These are phyloP conservation scores for Plasmodium gonderi DNA, from an alignment of 169 alveolate species.

Conservation along the genomic window DNA sequence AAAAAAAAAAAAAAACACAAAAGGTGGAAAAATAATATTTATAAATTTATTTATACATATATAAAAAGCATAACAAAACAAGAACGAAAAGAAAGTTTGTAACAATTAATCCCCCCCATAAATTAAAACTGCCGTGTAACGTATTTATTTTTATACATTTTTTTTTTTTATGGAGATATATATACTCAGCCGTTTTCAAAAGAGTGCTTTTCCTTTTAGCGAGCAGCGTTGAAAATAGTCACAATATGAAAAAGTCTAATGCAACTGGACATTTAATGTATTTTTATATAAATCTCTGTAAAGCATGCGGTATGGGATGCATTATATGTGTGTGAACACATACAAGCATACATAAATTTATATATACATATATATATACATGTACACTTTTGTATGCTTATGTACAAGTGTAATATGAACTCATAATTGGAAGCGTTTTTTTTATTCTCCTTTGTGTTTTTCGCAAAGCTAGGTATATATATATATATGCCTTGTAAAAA, in stretches of 20 bases:
- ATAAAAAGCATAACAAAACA: conserved; percentile 60
- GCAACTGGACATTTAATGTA: conserved; percentile 8
- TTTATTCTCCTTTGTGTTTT: not conserved
- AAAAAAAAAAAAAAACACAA: conserved; percentile 1
- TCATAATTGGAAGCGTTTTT: not conserved
- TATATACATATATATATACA: not conserved
- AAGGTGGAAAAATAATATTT: not conserved
- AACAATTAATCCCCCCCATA: conserved; percentile 1
- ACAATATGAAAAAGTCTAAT: conserved; percentile 32
- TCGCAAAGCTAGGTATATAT: not conserved
- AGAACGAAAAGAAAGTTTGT: conserved; percentile 23
- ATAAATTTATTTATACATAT: not conserved
- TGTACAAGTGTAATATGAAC: not conserved
- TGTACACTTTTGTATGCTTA: too few relatives aligned
- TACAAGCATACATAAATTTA: not conserved
- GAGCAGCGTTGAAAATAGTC: not conserved
- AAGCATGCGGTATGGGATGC: not conserved
- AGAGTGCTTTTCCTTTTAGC: conserved; percentile 7
- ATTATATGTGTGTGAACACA: not conserved
- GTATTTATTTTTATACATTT: conserved; percentile 17
- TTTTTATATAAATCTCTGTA: not conserved
- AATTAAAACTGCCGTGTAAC: conserved; percentile 37
- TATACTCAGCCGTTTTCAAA: conserved; percentile 13
- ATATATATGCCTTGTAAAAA: not conserved
- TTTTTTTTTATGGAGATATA: conserved; percentile 26